Base-by-base conservation (phyloP, 441 rosid genomes). In the Capsella rubella region DNA sequence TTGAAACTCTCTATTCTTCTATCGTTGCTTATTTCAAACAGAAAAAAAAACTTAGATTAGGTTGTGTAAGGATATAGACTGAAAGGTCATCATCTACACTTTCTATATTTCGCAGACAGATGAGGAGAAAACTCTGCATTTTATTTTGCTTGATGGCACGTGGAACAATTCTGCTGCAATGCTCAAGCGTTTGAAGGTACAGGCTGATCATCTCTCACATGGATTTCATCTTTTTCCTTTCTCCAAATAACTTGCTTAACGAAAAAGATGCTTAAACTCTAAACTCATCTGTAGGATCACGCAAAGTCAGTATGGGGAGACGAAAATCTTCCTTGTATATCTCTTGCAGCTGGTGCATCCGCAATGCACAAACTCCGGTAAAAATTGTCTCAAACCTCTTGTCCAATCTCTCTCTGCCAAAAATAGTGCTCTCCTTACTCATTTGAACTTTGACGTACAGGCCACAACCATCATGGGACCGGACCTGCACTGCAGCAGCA, bases 141-240 rank as follows among this genome's bases (percentile, higher is more conserved):
- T 92, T 73, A 72, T 89, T 81, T 73, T 95, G 82, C 86, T 92
- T 73, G 99, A 95, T 71, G 97, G 97, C 29, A 92, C 99, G 37
- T 95, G 99, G 98, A 95, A 86, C 85, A 95, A 95, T 73, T 90
- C 98, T 66, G 90, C 91, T 59, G 96, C 98, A 61, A 92, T 90
- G 99, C 85, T 90, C 85, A 88, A 81, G 78, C 97, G 99, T 42
- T 70, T 94, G 40, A 90, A 89, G 94, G 97, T 90, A 75, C 40
- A 43, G 9, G 8, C 42, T 13, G 55, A 37, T 18, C 34, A 39
- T 55, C 35, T 54, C 60, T 67, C 49, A 31, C 60, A 51, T 49
- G 53, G 45, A 52, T 35, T 74, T 55, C 56, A 6, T 32, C 16
- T 25, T n/a, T 53, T n/a, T 31, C 46, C 45, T 59, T 68, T 42